Conservation (phyloP, 495 filamentous ascomycete species). For the Talaromyces ruber region DNA sequence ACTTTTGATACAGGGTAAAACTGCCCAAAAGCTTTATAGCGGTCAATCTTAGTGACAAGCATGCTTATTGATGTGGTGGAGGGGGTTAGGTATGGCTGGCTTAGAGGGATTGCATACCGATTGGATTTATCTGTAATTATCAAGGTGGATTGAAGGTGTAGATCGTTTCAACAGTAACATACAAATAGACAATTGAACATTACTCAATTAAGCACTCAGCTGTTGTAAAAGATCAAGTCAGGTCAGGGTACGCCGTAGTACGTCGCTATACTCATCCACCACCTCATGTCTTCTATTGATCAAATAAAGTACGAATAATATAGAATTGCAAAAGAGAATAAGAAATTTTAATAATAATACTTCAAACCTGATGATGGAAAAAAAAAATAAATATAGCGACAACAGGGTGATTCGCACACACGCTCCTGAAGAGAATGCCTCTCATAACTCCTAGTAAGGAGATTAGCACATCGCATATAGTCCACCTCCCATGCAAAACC, state of each 20-base stretch:
- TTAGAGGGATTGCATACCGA: neutral
- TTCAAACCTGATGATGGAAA: too few species aligned
- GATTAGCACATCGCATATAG: too few species aligned
- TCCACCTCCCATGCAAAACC: too few species aligned
- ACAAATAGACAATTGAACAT: neutral
- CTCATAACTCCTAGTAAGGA: too few species aligned
- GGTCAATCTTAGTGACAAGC: conserved; percentile 74
- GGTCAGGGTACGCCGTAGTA: neutral
- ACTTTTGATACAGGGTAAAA: conserved; percentile 58
- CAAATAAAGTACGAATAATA: too few species aligned
- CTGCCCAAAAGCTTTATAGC: conserved; percentile 89
- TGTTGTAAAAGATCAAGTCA: neutral
- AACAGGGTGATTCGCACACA: too few species aligned
- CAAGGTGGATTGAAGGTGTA: neutral
- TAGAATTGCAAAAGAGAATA: too few species aligned
- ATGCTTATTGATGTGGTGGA: conserved; percentile 12
- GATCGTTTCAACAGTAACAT: neutral
- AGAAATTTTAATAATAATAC: too few species aligned
- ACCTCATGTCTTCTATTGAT: too few species aligned
- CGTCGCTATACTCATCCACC: too few species aligned
- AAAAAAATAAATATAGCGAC: too few species aligned
- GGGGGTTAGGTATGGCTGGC: neutral
- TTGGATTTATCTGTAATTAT: neutral
- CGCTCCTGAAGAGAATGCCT: too few species aligned
- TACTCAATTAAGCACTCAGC: neutral